phyloP scores from a whole-genome alignment of 805 yeast genomes.

The Candida khao-thaluensis region DNA sequence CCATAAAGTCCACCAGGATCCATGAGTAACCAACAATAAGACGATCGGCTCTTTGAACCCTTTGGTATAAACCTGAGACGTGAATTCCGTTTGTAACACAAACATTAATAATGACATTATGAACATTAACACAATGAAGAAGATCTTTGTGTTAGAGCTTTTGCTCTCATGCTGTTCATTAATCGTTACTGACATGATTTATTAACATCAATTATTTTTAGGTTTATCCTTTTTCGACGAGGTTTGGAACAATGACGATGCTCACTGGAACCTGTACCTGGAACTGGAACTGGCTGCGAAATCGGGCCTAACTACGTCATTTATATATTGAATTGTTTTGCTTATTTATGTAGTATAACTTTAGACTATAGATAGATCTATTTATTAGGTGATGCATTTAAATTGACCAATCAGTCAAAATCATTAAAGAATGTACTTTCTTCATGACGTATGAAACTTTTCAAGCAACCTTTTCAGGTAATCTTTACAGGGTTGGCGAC shows the following conservation, averaged over 20 bases:
- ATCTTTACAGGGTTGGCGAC: no score
- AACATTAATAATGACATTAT: conserved; percentile 50
- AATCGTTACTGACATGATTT: conserved; percentile 10
- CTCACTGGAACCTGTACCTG: no score
- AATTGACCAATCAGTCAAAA: no score
- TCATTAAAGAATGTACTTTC: no score
- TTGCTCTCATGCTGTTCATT: conserved; percentile 15
- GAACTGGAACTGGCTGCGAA: no score
- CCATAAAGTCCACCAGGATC: conserved; percentile 73
- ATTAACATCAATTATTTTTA: neutral
- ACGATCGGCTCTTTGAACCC: conserved; percentile 70
- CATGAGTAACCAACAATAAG: conserved; percentile 67
- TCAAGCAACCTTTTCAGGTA: no score
- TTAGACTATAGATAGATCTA: no score
- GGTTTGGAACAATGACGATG: neutral
- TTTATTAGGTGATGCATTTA: no score
- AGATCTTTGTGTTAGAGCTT: conserved; percentile 35
- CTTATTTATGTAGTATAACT: no score
- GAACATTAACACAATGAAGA: conserved; percentile 34
- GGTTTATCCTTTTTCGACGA: conserved; percentile 4
- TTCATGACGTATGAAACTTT: no score
- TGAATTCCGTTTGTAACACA: conserved; percentile 78
- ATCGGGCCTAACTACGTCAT: no score
- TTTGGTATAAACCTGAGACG: conserved; percentile 61
- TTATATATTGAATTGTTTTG: no score